Conservation (phyloP, 306 rosid genomes). For the Cotoneaster glaucophyllus region DNA sequence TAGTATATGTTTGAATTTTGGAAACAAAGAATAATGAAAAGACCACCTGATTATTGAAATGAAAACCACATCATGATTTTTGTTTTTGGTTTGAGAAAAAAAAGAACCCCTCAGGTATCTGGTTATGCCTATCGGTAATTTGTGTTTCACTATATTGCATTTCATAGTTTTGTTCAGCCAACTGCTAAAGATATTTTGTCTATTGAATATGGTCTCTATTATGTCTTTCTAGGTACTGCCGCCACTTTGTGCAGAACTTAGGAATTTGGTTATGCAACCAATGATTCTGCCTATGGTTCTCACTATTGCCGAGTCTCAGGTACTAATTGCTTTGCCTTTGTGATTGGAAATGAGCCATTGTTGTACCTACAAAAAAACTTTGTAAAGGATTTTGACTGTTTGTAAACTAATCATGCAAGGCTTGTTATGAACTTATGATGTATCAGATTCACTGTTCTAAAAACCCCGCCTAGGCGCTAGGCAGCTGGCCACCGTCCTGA, state of each 20-base stretch:
- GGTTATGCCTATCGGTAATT: background rate
- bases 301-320: slow-evolving; percentile 98
- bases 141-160: background rate
- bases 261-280: slow-evolving; percentile 96
- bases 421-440: background rate
- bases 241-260: slow-evolving; percentile 97
- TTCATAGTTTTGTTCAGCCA: slow-evolving; percentile 1
- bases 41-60: background rate
- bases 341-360: background rate
- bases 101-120: background rate
- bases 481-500: too few species aligned
- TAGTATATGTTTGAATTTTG: background rate
- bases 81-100: background rate
- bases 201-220: slow-evolving; percentile 14
- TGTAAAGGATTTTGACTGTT: background rate
- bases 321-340: slow-evolving; percentile 15
- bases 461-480: too few species aligned
- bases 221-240: slow-evolving; percentile 75
- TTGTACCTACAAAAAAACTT: background rate
- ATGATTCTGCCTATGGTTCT: slow-evolving; percentile 99
- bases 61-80: background rate
- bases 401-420: background rate
- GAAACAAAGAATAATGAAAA: background rate
- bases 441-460: background rate
- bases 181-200: background rate